phyloP scores from a whole-genome alignment of 768 basidiomycete genomes.

The Sistotremastrum niveocremeum region DNA sequence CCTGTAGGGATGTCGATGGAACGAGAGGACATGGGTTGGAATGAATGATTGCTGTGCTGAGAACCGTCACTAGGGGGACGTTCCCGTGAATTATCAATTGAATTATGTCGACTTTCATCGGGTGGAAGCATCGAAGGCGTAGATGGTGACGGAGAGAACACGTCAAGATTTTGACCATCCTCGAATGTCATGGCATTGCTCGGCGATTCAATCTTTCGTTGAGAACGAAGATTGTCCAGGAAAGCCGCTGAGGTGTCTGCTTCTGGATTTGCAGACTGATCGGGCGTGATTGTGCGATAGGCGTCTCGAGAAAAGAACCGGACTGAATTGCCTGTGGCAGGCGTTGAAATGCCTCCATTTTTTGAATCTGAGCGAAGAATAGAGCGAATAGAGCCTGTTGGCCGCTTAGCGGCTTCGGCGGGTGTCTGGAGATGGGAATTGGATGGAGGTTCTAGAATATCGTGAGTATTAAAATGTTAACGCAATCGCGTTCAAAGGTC shows the following conservation, averaged over 20 bases:
- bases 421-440: neutral
- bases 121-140: conserved; percentile 5
- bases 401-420: neutral
- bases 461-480: too few relatives aligned
- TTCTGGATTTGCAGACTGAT: conserved; percentile 33
- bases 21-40: conserved; percentile 11
- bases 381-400: conserved; percentile 44
- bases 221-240: conserved; percentile 1
- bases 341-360: conserved; percentile 40
- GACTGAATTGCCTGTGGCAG: conserved; percentile 67
- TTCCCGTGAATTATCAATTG: too few relatives aligned
- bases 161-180: neutral
- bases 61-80: conserved; percentile 6
- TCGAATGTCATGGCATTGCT: neutral
- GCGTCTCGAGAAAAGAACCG: conserved; percentile 65
- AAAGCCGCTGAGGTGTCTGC: conserved; percentile 10
- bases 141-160: conserved; percentile 9
- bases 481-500: too few relatives aligned
- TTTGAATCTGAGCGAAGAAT: conserved; percentile 34
- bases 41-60: conserved; percentile 11
- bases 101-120: too few relatives aligned
- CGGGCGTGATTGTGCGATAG: conserved; percentile 52
- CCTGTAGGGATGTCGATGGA: conserved; percentile 30
- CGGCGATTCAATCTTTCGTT: neutral
- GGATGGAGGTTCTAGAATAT: too few relatives aligned